Base-by-base conservation (phyloP, 2,329 filamentous ascomycete species). In the Elsinoe batatas region DNA sequence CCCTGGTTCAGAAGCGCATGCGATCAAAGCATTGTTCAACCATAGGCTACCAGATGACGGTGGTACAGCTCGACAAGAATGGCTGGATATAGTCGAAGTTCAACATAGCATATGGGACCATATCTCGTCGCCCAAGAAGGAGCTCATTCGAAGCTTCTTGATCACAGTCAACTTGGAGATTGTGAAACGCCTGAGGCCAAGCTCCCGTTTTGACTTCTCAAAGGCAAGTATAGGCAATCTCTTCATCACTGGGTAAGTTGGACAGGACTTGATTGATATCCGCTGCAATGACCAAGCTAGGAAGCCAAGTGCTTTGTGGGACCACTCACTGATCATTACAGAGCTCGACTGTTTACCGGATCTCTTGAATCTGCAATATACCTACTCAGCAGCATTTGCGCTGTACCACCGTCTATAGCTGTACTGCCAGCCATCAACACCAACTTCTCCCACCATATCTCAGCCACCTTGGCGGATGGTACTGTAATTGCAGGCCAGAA, bases 391-490 rank as follows among this genome's bases (percentile, higher is more conserved):
- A 87, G 85, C 62, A 88, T 96, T 60, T 95, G 91, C 65, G 82
- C 82, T n/a, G 86, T 97, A 0, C 86, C 89, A 0, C 78, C 81
- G 10, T 78, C 83, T 53, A 82, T 93, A 5, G 79, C 83, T 0
- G 89, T 96, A 0, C 81, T 97, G 13, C 93, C 91, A 0, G 89
- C 88, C 3, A 88, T 97, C 63, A 95, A 95, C 74, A 90, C 87
- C 60, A 97, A 95, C 69, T 96, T 96, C 73, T 88, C 88, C 0
- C 88, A 95, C 64, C 91, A 97, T 70, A 97, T 97, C 62, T 89
- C 87, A 5, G 91, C 90, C 1, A 85, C 87, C 0, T 77, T 97
- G 0, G 74, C 76, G 15, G 81, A 95, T 67, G 89, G 87, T 6
- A 82, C 81, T 0, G 74, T 85, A 22, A 94, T 97, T 62, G 87